Evolutionary conservation across 768 basidiomycete genomes (phyloP).

Genomic region (Boletus sp.): DNA sequence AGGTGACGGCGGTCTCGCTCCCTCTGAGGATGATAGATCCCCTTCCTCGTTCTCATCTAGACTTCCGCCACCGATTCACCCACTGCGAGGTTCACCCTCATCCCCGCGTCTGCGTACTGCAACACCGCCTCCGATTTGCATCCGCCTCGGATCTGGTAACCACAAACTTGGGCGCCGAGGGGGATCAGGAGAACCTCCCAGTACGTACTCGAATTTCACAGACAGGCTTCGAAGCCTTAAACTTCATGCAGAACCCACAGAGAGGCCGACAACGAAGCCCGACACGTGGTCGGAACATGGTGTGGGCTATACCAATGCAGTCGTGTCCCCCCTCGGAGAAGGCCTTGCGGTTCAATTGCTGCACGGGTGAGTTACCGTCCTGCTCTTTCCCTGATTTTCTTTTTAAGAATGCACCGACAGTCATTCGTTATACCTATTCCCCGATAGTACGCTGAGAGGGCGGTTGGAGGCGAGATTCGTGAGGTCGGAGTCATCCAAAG

Average conservation of each 20-base stretch:
- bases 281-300: slow-evolving; percentile 19
- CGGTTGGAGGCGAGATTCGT: slow-evolving; percentile 14
- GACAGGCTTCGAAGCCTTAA: no score
- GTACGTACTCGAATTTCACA: neutral
- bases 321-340: slow-evolving; percentile 3
- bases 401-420: neutral
- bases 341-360: neutral
- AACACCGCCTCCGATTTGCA: neutral
- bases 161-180: slow-evolving; percentile 13
- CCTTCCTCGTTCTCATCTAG: neutral
- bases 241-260: neutral
- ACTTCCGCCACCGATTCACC: slow-evolving; percentile 2
- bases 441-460: slow-evolving; percentile 21
- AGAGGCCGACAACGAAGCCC: slow-evolving; percentile 7
- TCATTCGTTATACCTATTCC: slow-evolving; percentile 10
- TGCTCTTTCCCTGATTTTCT: neutral
- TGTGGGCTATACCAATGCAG: slow-evolving; percentile 10
- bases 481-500: slow-evolving; percentile 7
- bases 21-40: neutral
- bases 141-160: slow-evolving; percentile 6
- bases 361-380: slow-evolving; percentile 4
- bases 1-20: neutral
- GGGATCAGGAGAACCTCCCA: neutral
- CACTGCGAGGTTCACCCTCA: neutral
- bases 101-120: neutral